Evolutionary conservation across 352 stramenopile species (phyloP).

Genomic region (Phytophthora multivora): DNA sequence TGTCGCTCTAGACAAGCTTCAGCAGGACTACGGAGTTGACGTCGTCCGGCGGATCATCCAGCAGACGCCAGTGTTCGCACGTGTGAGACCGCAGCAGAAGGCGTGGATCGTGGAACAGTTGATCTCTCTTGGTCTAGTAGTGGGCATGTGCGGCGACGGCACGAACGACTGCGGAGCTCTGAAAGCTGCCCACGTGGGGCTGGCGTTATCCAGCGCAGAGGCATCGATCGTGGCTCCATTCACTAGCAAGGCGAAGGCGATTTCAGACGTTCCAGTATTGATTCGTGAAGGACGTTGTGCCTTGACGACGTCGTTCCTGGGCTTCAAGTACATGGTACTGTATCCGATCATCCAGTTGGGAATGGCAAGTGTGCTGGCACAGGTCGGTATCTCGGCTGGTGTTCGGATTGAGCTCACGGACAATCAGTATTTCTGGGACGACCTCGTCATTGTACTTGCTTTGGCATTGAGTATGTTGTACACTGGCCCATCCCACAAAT

Average conservation of each 20-base stretch:
- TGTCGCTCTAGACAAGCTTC: conserved; percentile 45
- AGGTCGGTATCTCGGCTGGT: conserved; percentile 32
- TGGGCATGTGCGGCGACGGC: conserved; percentile 63
- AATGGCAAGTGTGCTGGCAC: conserved; percentile 41
- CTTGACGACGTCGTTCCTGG: conserved; percentile 59
- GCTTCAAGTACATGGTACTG: conserved; percentile 53
- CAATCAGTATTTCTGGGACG: conserved; percentile 69
- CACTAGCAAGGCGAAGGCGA: conserved; percentile 70
- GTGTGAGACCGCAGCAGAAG: conserved; percentile 58
- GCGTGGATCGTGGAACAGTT: conserved; percentile 55
- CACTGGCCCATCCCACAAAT: conserved; percentile 35
- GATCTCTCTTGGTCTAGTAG: conserved; percentile 45
- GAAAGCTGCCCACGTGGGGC: conserved; percentile 82
- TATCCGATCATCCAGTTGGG: conserved; percentile 66
- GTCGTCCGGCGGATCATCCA: conserved; percentile 41
- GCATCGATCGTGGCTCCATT: conserved; percentile 79
- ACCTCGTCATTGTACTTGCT: conserved; percentile 52
- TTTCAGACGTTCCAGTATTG: conserved; percentile 74
- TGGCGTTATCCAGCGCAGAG: conserved; percentile 85
- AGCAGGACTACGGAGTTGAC: conserved; percentile 26
- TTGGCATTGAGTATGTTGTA: conserved; percentile 65
- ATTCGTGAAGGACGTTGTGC: conserved; percentile 84
- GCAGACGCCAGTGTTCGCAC: conserved; percentile 44
- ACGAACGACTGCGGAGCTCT: conserved; percentile 88
- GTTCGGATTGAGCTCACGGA: conserved; percentile 51